Percentiles rank a stretch among this genome's conserved stretches.
Evolutionary conservation across 176 grass and related monocot species (phyloP).

Genomic region (Rhynchospora pubera): DNA sequence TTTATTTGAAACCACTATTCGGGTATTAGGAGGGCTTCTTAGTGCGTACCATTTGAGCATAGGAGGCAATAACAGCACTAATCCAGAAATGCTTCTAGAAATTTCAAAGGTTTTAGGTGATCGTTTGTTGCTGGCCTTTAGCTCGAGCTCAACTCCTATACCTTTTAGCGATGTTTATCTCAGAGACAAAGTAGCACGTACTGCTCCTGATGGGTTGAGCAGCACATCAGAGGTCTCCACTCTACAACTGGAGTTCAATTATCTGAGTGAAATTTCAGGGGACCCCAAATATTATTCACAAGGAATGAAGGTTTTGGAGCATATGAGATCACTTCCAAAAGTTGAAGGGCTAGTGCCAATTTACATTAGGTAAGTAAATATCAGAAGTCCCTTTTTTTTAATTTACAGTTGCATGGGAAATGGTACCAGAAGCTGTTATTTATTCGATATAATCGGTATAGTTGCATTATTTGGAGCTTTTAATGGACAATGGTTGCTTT

Average conservation of each 20-base stretch:
- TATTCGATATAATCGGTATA: background rate
- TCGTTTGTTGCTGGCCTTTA: slow-evolving; percentile 72
- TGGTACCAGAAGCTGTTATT: background rate
- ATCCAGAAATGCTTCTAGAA: slow-evolving; percentile 58
- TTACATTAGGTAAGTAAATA: slow-evolving; percentile 66
- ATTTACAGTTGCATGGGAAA: background rate
- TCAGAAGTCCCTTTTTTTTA: background rate
- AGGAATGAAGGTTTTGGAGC: slow-evolving; percentile 88
- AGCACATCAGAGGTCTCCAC: slow-evolving; percentile 89
- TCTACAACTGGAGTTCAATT: slow-evolving; percentile 91
- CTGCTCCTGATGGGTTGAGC: slow-evolving; percentile 87
- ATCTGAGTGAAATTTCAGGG: slow-evolving; percentile 85
- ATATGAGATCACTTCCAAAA: slow-evolving; percentile 80
- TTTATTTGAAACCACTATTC: slow-evolving; percentile 95
- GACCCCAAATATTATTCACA: slow-evolving; percentile 74
- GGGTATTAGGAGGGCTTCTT: slow-evolving; percentile 97
- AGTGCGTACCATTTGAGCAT: slow-evolving; percentile 91
- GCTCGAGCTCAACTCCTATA: slow-evolving; percentile 83
- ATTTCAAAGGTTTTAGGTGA: slow-evolving; percentile 77
- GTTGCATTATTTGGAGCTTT: background rate
- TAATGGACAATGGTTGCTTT: background rate
- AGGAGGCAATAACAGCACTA: slow-evolving; percentile 33
- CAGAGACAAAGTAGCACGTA: slow-evolving; percentile 58
- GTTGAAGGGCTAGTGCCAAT: slow-evolving; percentile 92
- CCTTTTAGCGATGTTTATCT: slow-evolving; percentile 96